A percentile compares a stretch with the other conserved stretches of the same genome.
Conservation (phyloP, 371 early-diverging fungal species). For the Sporodiniella umbellata region DNA sequence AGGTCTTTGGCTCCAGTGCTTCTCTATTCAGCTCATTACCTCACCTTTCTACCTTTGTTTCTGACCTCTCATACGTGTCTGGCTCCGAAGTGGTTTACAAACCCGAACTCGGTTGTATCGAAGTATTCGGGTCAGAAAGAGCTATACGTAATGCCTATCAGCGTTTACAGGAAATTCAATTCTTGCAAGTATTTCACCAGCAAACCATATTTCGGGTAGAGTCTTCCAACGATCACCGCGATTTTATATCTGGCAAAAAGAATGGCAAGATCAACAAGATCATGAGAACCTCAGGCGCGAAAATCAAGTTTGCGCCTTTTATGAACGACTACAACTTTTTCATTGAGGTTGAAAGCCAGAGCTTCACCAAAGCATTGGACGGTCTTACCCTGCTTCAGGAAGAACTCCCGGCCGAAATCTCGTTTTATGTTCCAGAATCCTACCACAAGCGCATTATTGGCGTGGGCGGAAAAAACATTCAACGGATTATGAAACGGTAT, state of each 20-base stretch:
- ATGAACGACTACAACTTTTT: slow-evolving; percentile 75
- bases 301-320: slow-evolving; percentile 50
- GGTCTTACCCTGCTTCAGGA: slow-evolving; percentile 73
- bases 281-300: slow-evolving; percentile 66
- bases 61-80: slow-evolving; percentile 53
- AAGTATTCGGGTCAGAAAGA: slow-evolving; percentile 64
- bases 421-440: slow-evolving; percentile 84
- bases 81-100: slow-evolving; percentile 58
- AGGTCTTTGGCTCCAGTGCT: slow-evolving; percentile 28
- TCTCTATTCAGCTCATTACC: neutral
- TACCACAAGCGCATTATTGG: slow-evolving; percentile 95
- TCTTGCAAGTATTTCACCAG: slow-evolving; percentile 31
- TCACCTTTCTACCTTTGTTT: slow-evolving; percentile 39
- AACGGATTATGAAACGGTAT: slow-evolving; percentile 92
- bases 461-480: slow-evolving; percentile 92
- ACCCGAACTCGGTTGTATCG: slow-evolving; percentile 46
- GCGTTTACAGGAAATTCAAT: slow-evolving; percentile 42
- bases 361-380: slow-evolving; percentile 57
- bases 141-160: slow-evolving; percentile 60
- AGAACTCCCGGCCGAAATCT: slow-evolving; percentile 84
- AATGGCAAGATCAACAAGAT: slow-evolving; percentile 93
- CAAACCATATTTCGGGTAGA: slow-evolving; percentile 55
- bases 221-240: slow-evolving; percentile 78
- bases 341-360: slow-evolving; percentile 66
- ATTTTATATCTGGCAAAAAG: slow-evolving; percentile 94